phyloP scores from a whole-genome alignment of 495 filamentous ascomycete species.

The Penicillium herquei region DNA sequence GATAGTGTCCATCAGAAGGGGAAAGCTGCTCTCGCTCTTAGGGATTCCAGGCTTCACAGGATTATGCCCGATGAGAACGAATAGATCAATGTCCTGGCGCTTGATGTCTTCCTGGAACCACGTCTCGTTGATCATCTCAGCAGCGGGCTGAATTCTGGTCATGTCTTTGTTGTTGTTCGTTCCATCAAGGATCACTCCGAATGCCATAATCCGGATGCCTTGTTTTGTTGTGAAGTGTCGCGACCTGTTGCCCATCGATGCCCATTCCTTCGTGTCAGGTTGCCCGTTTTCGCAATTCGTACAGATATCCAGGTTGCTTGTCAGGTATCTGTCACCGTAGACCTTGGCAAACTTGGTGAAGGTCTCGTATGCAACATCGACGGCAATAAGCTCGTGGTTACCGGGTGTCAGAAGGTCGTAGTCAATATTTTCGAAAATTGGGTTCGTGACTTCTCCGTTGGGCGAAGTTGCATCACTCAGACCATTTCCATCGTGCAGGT shows the following conservation, averaged over 20 bases:
- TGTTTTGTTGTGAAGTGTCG: slow-evolving; percentile 36
- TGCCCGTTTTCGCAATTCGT: slow-evolving; percentile 8
- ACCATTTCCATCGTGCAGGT: slow-evolving; percentile 43
- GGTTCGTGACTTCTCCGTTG: slow-evolving; percentile 36
- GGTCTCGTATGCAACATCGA: slow-evolving; percentile 29
- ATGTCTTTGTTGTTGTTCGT: slow-evolving; percentile 17
- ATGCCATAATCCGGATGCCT: slow-evolving; percentile 39
- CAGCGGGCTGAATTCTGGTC: slow-evolving; percentile 11
- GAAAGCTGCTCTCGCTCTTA: slow-evolving; percentile 23
- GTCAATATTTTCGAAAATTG: slow-evolving; percentile 40
- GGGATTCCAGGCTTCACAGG: slow-evolving; percentile 16
- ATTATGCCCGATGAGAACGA: slow-evolving; percentile 40
- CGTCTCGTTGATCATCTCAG: slow-evolving; percentile 7
- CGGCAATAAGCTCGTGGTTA: slow-evolving; percentile 36
- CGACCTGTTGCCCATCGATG: slow-evolving; percentile 33
- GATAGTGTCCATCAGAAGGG: slow-evolving; percentile 31
- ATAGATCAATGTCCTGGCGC: slow-evolving; percentile 34
- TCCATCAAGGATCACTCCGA: slow-evolving; percentile 34
- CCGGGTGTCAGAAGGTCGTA: slow-evolving; percentile 44
- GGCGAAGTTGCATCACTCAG: slow-evolving; percentile 37
- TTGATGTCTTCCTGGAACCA: slow-evolving; percentile 41
- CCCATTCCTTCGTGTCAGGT: slow-evolving; percentile 23
- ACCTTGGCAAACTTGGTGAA: slow-evolving; percentile 33
- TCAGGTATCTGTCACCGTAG: slow-evolving; percentile 41
- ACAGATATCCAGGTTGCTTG: slow-evolving; percentile 40